Evolutionary conservation across 2,329 filamentous ascomycete species (phyloP).

Genomic region (Sporothrix mexicana): DNA sequence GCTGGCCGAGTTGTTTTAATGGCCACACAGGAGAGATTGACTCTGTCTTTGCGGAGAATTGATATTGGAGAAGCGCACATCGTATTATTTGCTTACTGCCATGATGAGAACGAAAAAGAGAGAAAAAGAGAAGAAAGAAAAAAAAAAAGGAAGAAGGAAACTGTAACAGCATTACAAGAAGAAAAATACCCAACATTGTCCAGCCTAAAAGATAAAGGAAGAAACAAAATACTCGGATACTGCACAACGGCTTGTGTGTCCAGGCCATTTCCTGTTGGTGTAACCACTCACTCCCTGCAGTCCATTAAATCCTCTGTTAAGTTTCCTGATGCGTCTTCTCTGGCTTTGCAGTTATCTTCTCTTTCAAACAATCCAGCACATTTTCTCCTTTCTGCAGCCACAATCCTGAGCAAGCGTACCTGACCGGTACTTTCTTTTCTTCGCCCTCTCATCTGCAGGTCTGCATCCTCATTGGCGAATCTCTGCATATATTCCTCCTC

Average conservation of each 20-base stretch:
- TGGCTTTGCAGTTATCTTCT: not conserved
- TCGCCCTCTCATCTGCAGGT: too few species aligned
- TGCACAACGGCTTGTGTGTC: slow-evolving; percentile 21
- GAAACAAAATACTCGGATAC: slow-evolving; percentile 6
- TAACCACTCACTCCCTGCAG: not conserved
- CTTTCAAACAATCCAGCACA: too few species aligned
- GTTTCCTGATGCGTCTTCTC: not conserved
- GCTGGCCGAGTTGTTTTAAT: not conserved
- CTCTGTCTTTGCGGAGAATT: too few species aligned
- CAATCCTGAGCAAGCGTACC: not conserved
- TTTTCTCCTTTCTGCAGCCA: not conserved
- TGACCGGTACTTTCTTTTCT: too few species aligned
- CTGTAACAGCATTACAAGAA: not conserved
- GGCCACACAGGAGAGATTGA: not conserved
- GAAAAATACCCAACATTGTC: too few species aligned
- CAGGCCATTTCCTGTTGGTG: not conserved
- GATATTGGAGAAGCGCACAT: too few species aligned
- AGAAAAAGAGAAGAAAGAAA: not conserved
- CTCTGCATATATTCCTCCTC: too few species aligned
- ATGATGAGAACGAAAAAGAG: not conserved
- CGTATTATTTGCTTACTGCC: too few species aligned
- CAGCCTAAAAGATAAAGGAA: not conserved
- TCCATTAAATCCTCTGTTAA: not conserved
- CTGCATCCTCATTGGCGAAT: not conserved
- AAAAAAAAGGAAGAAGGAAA: not conserved